These are phyloP conservation scores for Tetradesmus lagerheimii DNA, from an alignment of 139 green algal genomes.

Conservation along the genomic window DNA sequence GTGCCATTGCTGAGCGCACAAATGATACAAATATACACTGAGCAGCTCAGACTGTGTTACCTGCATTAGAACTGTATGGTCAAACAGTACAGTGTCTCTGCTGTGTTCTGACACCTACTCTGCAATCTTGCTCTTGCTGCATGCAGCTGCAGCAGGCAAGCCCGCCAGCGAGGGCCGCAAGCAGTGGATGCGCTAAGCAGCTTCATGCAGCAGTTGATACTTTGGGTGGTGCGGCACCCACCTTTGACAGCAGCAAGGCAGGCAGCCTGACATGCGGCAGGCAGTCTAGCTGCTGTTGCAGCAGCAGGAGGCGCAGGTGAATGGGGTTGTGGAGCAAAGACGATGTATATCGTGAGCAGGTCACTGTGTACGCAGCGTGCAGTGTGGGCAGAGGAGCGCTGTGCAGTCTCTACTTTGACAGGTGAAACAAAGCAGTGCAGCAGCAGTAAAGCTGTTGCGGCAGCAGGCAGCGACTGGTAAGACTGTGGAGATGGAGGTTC, in stretches of 20 bases:
- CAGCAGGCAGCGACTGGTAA: background rate
- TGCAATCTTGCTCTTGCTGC: background rate
- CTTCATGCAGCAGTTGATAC: background rate
- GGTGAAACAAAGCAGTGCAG: background rate
- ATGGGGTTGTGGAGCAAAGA: background rate
- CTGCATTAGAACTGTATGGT: no score
- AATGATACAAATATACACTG: no score
- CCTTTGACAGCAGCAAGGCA: background rate
- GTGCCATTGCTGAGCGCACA: background rate
- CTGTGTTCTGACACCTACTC: background rate
- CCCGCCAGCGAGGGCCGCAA: slow-evolving; percentile 24
- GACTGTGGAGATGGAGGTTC: background rate
- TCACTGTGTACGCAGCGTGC: background rate
- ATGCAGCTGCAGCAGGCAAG: slow-evolving; percentile 43
- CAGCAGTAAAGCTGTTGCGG: background rate
- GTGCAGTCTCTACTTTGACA: background rate
- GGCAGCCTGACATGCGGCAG: background rate
- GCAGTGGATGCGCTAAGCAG: slow-evolving; percentile 35
- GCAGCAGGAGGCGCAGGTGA: background rate
- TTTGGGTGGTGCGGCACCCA: background rate
- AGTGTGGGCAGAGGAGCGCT: background rate
- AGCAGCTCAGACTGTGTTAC: background rate
- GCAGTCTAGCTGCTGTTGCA: background rate
- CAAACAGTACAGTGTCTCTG: no score
- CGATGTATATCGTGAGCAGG: background rate